phyloP scores from a whole-genome alignment of 495 filamentous ascomycete genomes.

The Cryomyces antarcticus region DNA sequence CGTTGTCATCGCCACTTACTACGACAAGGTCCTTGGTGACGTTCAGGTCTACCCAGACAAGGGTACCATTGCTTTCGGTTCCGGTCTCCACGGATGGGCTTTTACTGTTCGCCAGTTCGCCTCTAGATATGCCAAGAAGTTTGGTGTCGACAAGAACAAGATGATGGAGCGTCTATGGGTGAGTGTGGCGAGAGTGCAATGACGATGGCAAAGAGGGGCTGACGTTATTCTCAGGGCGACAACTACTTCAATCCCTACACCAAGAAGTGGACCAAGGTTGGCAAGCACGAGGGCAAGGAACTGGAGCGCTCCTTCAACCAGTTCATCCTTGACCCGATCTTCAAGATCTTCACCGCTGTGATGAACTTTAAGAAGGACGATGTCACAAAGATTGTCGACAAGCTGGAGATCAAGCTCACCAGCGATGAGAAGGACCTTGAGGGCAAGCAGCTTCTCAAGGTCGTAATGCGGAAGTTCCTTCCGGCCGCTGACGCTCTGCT shows the following conservation, averaged over 20 bases:
- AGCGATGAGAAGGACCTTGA: constrained; percentile 78
- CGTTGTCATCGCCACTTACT: constrained; percentile 97
- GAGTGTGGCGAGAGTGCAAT: constrained; percentile 15
- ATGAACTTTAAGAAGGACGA: constrained; percentile 99
- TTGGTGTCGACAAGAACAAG: constrained; percentile 97
- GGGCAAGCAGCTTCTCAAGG: constrained; percentile 93
- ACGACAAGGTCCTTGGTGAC: constrained; percentile 91
- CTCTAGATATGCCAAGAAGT: constrained; percentile 94
- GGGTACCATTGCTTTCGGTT: constrained; percentile 96
- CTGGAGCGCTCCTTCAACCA: constrained; percentile 97
- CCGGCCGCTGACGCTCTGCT: constrained; percentile 93
- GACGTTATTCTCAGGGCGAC: constrained; percentile 43
- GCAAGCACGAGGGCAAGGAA: constrained; percentile 58
- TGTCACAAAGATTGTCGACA: constrained; percentile 57
- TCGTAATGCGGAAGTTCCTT: constrained; percentile 95
- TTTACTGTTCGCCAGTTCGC: constrained; percentile 99
- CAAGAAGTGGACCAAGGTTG: constrained; percentile 96
- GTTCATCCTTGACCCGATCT: constrained; percentile 98
- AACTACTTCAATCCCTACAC: constrained; percentile 99
- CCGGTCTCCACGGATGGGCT: constrained; percentile 98
- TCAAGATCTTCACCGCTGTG: constrained; percentile 85
- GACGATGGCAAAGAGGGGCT: constrained; percentile 2
- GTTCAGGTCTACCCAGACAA: constrained; percentile 92
- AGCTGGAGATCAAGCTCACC: constrained; percentile 80
- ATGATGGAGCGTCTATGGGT: constrained; percentile 99